Conservation (phyloP, 371 early-diverging fungal species). For the Mucor piriformis region DNA sequence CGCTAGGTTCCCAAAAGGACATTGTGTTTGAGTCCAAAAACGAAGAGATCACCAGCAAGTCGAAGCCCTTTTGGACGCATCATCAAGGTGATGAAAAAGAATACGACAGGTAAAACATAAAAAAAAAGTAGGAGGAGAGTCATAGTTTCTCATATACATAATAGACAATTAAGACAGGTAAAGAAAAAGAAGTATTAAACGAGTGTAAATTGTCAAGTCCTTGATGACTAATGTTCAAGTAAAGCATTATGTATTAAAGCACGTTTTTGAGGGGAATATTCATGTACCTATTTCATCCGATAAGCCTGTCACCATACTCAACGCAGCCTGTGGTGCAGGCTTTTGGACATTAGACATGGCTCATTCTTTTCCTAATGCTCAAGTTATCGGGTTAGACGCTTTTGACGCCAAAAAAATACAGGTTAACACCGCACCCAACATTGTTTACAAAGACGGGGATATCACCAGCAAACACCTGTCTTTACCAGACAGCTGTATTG, state of each 20-base stretch:
- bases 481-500: constrained; percentile 51
- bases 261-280: constrained; percentile 26
- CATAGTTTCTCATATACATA: too few species aligned
- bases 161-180: constrained; percentile 35
- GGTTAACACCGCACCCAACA: constrained; percentile 13
- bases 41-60: not conserved
- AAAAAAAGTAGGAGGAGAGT: too few species aligned
- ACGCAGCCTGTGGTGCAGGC: constrained; percentile 31
- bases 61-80: constrained; percentile 18
- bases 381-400: constrained; percentile 27
- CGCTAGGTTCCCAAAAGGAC: constrained; percentile 18
- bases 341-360: constrained; percentile 38
- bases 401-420: constrained; percentile 19
- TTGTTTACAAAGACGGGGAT: constrained; percentile 32
- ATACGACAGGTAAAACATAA: constrained; percentile 30
- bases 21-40: constrained; percentile 18
- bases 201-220: too few species aligned
- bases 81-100: constrained; percentile 28
- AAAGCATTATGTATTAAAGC: constrained; percentile 37
- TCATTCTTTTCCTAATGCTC: constrained; percentile 27
- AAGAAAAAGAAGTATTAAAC: not conserved
- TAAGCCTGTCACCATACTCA: constrained; percentile 12
- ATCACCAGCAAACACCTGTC: constrained; percentile 16
- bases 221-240: too few species aligned
- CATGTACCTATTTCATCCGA: constrained; percentile 20